Evolutionary conservation across 192 early-diverging fungal species (phyloP), one percentile per base, ranked within the genome.

Genomic region (Coemansia sp.): DNA sequence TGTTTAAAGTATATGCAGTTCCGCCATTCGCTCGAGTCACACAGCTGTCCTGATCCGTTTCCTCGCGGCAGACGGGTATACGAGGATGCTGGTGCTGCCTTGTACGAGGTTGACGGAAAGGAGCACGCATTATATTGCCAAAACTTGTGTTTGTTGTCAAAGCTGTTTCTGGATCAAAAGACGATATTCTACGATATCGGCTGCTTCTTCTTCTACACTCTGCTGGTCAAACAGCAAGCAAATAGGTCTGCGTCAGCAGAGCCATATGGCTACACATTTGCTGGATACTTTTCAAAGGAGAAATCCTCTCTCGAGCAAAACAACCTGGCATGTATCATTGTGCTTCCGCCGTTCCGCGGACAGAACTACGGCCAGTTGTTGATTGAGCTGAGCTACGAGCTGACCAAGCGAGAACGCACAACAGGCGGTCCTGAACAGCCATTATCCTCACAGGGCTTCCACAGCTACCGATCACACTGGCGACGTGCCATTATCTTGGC

Each of bases 231-330:
- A 13, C 49, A 52, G 29, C 61, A 53, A 1, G 29, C 40, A n/a
- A n/a, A 17, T 11, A 57, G 35, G 19, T 20, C 79, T 85, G 33
- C 34, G 33, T 62, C 60, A n/a, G 63, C 72, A n/a, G 76, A 63
- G 4, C 32, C 34, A 13, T 9, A 23, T 10, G 69, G 74, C 10
- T 86, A 85, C 59, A 86, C 88, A 23, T 88, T 96, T 67, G 90
- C 92, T 11, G 97, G 94, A 0, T 99, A 95, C 66, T 99, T 99
- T 80, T 97, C 95, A 38, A 99, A 99, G 83, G 94, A 98, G 74
- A 96, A 95, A 61, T 62, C 79, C 7, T 94, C 93, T 0, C 85
- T 87, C 41, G 93, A 93, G 42, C 83, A 84, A 48, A 92, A 92
- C 75, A 96, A 96, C 61, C 70, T 98, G 20, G 92, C 95, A 0